Evolutionary conservation across 176 grass and related monocot species (phyloP).

Genomic region (Luzula sylvatica): DNA sequence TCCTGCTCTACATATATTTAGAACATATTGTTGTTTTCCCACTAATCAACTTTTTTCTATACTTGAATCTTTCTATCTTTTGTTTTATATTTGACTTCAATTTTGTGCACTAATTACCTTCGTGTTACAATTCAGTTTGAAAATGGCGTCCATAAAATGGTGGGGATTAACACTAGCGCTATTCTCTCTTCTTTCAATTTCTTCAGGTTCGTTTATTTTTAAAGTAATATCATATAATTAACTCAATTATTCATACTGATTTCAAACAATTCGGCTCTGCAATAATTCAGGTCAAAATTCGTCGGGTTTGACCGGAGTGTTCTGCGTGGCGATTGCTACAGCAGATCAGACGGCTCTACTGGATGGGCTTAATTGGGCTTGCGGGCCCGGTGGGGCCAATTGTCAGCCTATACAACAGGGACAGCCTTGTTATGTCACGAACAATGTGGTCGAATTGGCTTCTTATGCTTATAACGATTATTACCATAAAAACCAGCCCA

Average conservation of each 20-base stretch:
- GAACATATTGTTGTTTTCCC: neutral
- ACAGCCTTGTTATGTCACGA: slow-evolving; percentile 45
- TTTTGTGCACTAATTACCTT: too few relatives aligned
- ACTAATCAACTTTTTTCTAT: slow-evolving; percentile 1
- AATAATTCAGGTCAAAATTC: slow-evolving; percentile 14
- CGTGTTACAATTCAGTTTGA: slow-evolving; percentile 2
- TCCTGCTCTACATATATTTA: neutral
- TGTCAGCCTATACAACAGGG: slow-evolving; percentile 61
- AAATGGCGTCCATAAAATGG: slow-evolving; percentile 40
- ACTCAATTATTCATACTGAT: neutral
- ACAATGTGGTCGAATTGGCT: slow-evolving; percentile 56
- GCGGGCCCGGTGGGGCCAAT: slow-evolving; percentile 46
- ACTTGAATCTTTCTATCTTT: neutral
- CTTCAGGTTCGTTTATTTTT: slow-evolving; percentile 33
- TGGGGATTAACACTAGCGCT: slow-evolving; percentile 29
- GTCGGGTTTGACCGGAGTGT: slow-evolving; percentile 30
- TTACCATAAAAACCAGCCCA: slow-evolving; percentile 34
- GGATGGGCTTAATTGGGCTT: slow-evolving; percentile 63
- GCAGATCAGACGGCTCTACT: slow-evolving; percentile 46
- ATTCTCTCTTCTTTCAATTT: slow-evolving; percentile 22
- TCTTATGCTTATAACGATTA: slow-evolving; percentile 96
- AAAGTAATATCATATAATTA: too few relatives aligned
- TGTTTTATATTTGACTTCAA: too few relatives aligned
- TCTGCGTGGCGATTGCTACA: slow-evolving; percentile 68
- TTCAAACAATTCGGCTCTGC: neutral